Percentiles rank a stretch among this genome's conserved stretches.
Evolutionary conservation across 1,284 basidiomycete genomes (phyloP).

Genomic region (Microstroma glucosiphilum): DNA sequence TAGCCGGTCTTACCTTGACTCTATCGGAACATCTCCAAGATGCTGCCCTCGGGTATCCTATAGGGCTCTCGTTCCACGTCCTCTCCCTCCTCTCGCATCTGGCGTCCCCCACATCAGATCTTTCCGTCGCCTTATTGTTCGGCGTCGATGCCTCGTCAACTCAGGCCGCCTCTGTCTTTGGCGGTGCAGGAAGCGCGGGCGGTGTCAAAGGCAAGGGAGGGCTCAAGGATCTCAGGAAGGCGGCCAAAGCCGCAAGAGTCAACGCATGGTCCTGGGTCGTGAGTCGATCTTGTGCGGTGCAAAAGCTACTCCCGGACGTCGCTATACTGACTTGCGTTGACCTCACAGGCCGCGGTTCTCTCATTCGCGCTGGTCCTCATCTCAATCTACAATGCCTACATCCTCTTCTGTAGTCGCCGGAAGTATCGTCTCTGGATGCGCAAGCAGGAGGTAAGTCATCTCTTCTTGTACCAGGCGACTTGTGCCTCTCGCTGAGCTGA

Average conservation of each 20-base stretch:
- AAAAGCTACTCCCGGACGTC: background rate
- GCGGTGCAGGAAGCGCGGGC: constrained; percentile 17
- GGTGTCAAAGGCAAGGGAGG: constrained; percentile 14
- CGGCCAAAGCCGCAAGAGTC: constrained; percentile 1
- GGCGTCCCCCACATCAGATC: constrained; percentile 24
- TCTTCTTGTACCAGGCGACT: too few species aligned
- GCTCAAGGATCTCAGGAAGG: background rate
- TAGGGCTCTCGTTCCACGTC: constrained; percentile 21
- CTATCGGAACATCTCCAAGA: constrained; percentile 5
- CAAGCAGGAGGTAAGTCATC: background rate
- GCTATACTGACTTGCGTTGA: background rate
- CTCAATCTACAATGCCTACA: constrained; percentile 24
- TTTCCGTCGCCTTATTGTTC: constrained; percentile 24
- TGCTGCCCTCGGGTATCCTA: constrained; percentile 20
- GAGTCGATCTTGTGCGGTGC: background rate
- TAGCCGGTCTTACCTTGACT: background rate
- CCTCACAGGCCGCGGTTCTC: constrained; percentile 8
- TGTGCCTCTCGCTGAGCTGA: too few species aligned
- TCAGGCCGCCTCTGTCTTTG: constrained; percentile 22
- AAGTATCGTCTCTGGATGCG: constrained; percentile 28
- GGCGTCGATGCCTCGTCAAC: constrained; percentile 21
- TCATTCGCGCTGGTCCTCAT: constrained; percentile 20
- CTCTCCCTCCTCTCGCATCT: constrained; percentile 22
- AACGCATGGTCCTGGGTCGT: constrained; percentile 7
- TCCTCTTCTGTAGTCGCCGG: constrained; percentile 27